These are phyloP conservation scores for Chaetomium olivaceum DNA, from an alignment of 2,329 filamentous ascomycete genomes.

Conservation along the genomic window DNA sequence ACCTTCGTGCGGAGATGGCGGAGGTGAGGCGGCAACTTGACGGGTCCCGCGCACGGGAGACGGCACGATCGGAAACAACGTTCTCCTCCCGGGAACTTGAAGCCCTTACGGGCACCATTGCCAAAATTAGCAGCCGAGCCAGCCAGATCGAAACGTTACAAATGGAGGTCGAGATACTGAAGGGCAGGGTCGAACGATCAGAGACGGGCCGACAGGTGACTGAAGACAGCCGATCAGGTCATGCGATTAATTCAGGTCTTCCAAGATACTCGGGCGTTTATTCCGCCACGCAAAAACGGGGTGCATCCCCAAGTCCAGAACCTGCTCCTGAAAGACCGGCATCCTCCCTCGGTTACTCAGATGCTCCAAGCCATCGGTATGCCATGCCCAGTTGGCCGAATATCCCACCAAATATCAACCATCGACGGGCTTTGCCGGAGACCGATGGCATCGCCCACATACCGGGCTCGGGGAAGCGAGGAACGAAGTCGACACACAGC, in stretches of 20 bases:
- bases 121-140: conserved; percentile 42
- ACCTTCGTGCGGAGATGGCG: conserved; percentile 39
- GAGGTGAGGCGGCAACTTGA: conserved; percentile 26
- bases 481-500: neutral
- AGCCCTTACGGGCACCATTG: conserved; percentile 43
- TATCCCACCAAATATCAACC: neutral
- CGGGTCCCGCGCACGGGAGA: conserved; percentile 32
- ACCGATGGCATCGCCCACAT: neutral
- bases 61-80: conserved; percentile 13
- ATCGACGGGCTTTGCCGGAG: neutral
- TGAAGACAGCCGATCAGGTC: neutral
- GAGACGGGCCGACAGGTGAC: conserved; percentile 32
- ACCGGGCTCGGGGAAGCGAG: conserved; percentile 15
- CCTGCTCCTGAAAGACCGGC: conserved; percentile 31
- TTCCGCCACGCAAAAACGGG: conserved; percentile 18
- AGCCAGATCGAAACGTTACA: conserved; percentile 44
- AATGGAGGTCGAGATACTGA: conserved; percentile 47
- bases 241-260: neutral
- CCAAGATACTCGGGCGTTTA: neutral
- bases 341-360: conserved; percentile 32
- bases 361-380: conserved; percentile 4
- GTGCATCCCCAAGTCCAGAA: neutral
- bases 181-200: conserved; percentile 40
- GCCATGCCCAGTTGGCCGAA: conserved; percentile 1
- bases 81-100: conserved; percentile 42